A percentile compares a stretch with the other conserved stretches of the same genome.
Evolutionary conservation across 306 rosid species (phyloP).

Genomic region (Cucurbita moschata): DNA sequence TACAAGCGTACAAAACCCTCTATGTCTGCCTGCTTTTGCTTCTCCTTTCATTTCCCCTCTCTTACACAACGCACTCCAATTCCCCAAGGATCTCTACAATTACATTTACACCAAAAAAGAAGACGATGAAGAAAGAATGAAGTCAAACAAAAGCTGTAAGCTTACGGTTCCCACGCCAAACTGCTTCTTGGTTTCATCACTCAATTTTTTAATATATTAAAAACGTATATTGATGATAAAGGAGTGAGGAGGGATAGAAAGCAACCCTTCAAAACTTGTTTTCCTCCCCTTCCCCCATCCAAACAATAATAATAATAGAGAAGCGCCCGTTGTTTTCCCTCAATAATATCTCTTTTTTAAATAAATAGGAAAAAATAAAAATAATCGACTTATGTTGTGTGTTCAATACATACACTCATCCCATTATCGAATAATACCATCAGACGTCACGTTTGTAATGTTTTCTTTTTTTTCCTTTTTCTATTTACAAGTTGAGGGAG

Average conservation of each 20-base stretch:
- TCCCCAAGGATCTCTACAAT: background rate
- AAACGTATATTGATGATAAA: background rate
- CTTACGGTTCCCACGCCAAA: background rate
- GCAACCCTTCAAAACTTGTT: background rate
- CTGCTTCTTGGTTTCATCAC: background rate
- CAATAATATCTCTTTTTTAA: background rate
- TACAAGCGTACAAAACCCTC: conserved; percentile 4
- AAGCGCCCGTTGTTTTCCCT: background rate
- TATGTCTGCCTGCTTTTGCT: background rate
- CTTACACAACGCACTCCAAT: background rate
- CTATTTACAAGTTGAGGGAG: too few relatives aligned
- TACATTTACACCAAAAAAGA: background rate
- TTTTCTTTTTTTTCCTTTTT: too few relatives aligned
- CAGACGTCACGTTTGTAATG: background rate
- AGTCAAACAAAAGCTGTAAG: background rate
- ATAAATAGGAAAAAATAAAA: background rate
- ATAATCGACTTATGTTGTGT: background rate
- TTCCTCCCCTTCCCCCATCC: background rate
- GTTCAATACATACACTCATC: background rate
- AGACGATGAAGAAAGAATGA: background rate
- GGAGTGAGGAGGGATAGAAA: conserved; percentile 1
- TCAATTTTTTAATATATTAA: background rate
- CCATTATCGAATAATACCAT: background rate
- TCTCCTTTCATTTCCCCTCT: background rate
- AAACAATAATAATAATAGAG: background rate